A percentile compares a stretch with the other conserved stretches of the same genome.
phyloP scores from a whole-genome alignment of 1,284 basidiomycete genomes.

The Lentinula novae-zelandiae region DNA sequence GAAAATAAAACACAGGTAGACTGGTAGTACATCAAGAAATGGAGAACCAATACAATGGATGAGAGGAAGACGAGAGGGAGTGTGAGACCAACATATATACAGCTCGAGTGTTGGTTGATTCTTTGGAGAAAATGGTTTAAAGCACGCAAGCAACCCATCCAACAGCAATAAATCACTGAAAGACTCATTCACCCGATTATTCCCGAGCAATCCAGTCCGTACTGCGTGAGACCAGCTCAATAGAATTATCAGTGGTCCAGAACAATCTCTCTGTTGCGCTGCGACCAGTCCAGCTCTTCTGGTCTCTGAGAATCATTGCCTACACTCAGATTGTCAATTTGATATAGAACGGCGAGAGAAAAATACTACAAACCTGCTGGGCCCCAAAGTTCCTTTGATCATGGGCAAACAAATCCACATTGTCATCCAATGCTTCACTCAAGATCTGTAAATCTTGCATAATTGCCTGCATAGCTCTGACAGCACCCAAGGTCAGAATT shows the following conservation, averaged over 20 bases:
- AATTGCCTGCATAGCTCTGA: slow-evolving; percentile 78
- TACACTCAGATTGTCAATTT: slow-evolving; percentile 28
- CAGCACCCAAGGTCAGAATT: slow-evolving; percentile 61
- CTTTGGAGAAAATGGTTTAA: neutral
- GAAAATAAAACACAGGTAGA: neutral
- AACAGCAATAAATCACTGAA: neutral
- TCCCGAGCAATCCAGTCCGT: slow-evolving; percentile 81
- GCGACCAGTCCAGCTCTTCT: slow-evolving; percentile 88
- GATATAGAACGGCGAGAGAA: slow-evolving; percentile 3
- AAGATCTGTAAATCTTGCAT: slow-evolving; percentile 82
- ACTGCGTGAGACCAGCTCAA: slow-evolving; percentile 77
- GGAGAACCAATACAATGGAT: neutral
- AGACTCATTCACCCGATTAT: slow-evolving; percentile 26
- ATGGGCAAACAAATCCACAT: slow-evolving; percentile 84
- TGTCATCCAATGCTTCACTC: slow-evolving; percentile 83
- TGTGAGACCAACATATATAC: slow-evolving; percentile 4
- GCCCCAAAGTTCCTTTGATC: slow-evolving; percentile 91
- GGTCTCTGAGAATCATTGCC: slow-evolving; percentile 90
- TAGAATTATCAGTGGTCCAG: slow-evolving; percentile 84
- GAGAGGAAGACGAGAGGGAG: slow-evolving; percentile 5
- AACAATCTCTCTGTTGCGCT: slow-evolving; percentile 86
- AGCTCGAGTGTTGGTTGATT: neutral
- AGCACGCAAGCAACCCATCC: slow-evolving; percentile 5
- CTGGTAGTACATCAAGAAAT: neutral
- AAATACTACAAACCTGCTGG: slow-evolving; percentile 67